phyloP scores from a whole-genome alignment of 495 filamentous ascomycete genomes.

The Penicillium fimorum region DNA sequence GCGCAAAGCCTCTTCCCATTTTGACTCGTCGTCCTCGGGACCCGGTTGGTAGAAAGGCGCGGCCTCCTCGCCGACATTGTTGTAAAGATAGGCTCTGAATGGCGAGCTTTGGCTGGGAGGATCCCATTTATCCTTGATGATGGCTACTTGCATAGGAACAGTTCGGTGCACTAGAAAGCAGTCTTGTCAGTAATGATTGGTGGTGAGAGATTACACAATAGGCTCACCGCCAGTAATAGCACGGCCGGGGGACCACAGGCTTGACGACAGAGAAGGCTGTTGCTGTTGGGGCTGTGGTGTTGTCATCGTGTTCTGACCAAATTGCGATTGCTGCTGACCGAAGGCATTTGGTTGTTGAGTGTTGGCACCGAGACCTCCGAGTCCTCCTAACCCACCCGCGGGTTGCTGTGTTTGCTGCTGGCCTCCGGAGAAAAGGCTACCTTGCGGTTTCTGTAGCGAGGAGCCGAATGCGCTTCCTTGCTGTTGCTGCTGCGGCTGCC shows the following conservation, averaged over 20 bases:
- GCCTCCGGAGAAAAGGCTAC: slow-evolving; percentile 34
- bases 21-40: slow-evolving; percentile 71
- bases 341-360: slow-evolving; percentile 27
- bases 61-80: slow-evolving; percentile 73
- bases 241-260: slow-evolving; percentile 49
- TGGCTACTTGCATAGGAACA: slow-evolving; percentile 78
- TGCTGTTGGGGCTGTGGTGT: slow-evolving; percentile 37
- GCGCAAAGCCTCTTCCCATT: slow-evolving; percentile 90
- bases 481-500: slow-evolving; percentile 25
- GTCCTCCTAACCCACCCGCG: slow-evolving; percentile 22
- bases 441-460: slow-evolving; percentile 40
- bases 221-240: slow-evolving; percentile 44
- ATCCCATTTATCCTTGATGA: slow-evolving; percentile 82
- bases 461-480: slow-evolving; percentile 35
- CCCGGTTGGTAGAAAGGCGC: slow-evolving; percentile 80
- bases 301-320: slow-evolving; percentile 30
- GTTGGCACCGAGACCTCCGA: slow-evolving; percentile 25
- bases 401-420: slow-evolving; percentile 37
- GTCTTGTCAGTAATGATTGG: slow-evolving; percentile 10
- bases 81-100: slow-evolving; percentile 93
- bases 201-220: background rate
- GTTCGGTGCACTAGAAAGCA: slow-evolving; percentile 61
- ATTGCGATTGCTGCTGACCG: slow-evolving; percentile 41
- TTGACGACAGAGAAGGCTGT: slow-evolving; percentile 42
- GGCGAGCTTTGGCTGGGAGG: slow-evolving; percentile 64